Evolutionary conservation across 2,329 filamentous ascomycete species (phyloP).

Genomic region (Fusarium sp.): DNA sequence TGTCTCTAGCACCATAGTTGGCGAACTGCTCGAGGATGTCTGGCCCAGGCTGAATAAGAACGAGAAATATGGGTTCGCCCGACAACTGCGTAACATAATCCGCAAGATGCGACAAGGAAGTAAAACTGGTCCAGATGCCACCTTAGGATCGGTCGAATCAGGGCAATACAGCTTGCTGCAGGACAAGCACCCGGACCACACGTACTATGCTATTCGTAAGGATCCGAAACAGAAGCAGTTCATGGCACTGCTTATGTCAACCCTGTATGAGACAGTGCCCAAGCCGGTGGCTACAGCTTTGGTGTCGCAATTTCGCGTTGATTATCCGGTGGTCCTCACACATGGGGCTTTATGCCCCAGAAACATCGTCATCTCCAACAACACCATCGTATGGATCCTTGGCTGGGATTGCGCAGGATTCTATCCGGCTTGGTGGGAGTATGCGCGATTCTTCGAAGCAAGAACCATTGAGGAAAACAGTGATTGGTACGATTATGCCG

Average conservation of each 20-base stretch:
- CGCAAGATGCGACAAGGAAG: slow-evolving; percentile 35
- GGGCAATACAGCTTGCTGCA: slow-evolving; percentile 44
- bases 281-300: slow-evolving; percentile 39
- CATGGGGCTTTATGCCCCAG: slow-evolving; percentile 48
- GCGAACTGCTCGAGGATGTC: slow-evolving; percentile 48
- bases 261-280: slow-evolving; percentile 46
- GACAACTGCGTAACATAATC: slow-evolving; percentile 48
- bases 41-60: slow-evolving; percentile 43
- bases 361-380: slow-evolving; percentile 49
- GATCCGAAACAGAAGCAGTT: slow-evolving; percentile 34
- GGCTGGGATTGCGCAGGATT: slow-evolving; percentile 52
- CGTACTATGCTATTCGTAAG: slow-evolving; percentile 48
- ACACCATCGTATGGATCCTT: slow-evolving; percentile 43
- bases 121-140: neutral
- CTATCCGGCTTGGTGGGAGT: slow-evolving; percentile 54
- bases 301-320: slow-evolving; percentile 31
- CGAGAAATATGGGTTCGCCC: slow-evolving; percentile 44
- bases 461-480: slow-evolving; percentile 43
- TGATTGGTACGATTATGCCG: slow-evolving; percentile 52
- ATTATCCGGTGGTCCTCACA: slow-evolving; percentile 39
- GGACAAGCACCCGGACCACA: slow-evolving; percentile 47
- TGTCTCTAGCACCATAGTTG: slow-evolving; percentile 31
- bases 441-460: slow-evolving; percentile 53
- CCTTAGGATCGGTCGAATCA: slow-evolving; percentile 41
- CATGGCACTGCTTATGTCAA: slow-evolving; percentile 46